Base-by-base conservation (phyloP, 768 basidiomycete genomes). In the Auriculariales sp. region DNA sequence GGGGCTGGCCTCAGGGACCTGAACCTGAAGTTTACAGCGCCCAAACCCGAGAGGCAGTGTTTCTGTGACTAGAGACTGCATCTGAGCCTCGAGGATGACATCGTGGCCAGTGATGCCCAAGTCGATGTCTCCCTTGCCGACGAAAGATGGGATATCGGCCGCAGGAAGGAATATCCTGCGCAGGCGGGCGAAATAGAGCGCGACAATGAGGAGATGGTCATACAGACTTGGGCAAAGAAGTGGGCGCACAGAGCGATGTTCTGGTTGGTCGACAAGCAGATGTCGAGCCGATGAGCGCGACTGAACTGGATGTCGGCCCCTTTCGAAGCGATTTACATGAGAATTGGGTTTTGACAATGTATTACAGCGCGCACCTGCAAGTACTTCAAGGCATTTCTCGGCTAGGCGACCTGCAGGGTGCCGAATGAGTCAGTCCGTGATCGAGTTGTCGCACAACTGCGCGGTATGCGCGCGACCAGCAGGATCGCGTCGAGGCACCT, bases 91-190 rank as follows among this genome's bases (percentile, higher is more conserved):
- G 42, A 93, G 77, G 55, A 98, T 87, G 54, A 95, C 88, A 69
- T 99, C 95, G 67, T 97, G 92, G 3, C 95, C 95, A 7, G 95
- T 98, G 58, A 99, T 95, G 4, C 95, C 95, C 36, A 99, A 73
- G 58, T 97, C 88, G 59, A 99, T 86, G 60, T 92, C 85, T 46
- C 95, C 95, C 62, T 94, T 92, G 35, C 92, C 95, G 39, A 99
- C 95, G 65, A 98, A 99, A 27, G 92, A 94, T 9, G 95, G 93
- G 55, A 99, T 99, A 60, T 99, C 95, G 4, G 85, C 73, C 1
- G 95, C 95, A 22, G 95, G 93, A 22, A 98, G 83, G 68, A 99
- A 98, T 22, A 99, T 84, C 5, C 94, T 97, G 62, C 15, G 24
- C 28, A 34, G 44, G 4, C 15, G 24, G 17, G 7, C 31, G 11